Evolutionary conservation across 805 yeast genomes (phyloP).

Genomic region (Clavispora carvajalis): DNA sequence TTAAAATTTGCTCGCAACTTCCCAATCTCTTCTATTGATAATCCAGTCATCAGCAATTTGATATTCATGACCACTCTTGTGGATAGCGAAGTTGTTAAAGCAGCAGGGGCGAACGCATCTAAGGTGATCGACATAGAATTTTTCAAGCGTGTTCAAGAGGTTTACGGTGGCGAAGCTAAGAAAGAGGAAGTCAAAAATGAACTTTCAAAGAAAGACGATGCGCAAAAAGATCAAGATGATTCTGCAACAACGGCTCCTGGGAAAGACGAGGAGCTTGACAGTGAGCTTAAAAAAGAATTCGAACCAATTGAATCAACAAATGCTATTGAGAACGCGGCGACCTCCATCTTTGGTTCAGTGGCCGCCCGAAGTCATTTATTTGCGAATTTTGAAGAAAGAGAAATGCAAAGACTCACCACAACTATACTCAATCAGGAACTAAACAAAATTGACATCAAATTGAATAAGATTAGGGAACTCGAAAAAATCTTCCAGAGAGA

Average conservation of each 20-base stretch:
- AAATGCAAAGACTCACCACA: slow-evolving; percentile 55
- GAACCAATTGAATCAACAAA: slow-evolving; percentile 4
- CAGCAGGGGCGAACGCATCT: slow-evolving; percentile 67
- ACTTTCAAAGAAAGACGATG: slow-evolving; percentile 5
- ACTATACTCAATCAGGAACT: slow-evolving; percentile 58
- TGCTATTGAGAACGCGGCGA: slow-evolving; percentile 55
- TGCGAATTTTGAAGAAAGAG: slow-evolving; percentile 76
- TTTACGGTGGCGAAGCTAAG: slow-evolving; percentile 17
- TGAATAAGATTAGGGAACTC: slow-evolving; percentile 51
- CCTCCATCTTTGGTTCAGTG: slow-evolving; percentile 66
- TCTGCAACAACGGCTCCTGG: not conserved
- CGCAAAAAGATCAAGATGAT: slow-evolving; percentile 1
- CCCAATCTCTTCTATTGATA: slow-evolving; percentile 81
- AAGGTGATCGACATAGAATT: slow-evolving; percentile 42
- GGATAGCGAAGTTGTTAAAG: slow-evolving; percentile 79
- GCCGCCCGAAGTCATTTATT: slow-evolving; percentile 78
- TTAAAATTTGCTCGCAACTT: slow-evolving; percentile 77
- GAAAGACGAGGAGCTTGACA: slow-evolving; percentile 10
- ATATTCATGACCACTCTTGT: slow-evolving; percentile 81
- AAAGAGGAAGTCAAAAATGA: slow-evolving; percentile 3
- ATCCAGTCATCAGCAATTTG: slow-evolving; percentile 91
- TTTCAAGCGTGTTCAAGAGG: slow-evolving; percentile 31
- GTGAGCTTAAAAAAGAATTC: not conserved
- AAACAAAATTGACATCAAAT: slow-evolving; percentile 59
- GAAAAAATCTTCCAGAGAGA: slow-evolving; percentile 66